Evolutionary conservation across 495 filamentous ascomycete genomes (phyloP).

Genomic region (Aspergillus nidulans): DNA sequence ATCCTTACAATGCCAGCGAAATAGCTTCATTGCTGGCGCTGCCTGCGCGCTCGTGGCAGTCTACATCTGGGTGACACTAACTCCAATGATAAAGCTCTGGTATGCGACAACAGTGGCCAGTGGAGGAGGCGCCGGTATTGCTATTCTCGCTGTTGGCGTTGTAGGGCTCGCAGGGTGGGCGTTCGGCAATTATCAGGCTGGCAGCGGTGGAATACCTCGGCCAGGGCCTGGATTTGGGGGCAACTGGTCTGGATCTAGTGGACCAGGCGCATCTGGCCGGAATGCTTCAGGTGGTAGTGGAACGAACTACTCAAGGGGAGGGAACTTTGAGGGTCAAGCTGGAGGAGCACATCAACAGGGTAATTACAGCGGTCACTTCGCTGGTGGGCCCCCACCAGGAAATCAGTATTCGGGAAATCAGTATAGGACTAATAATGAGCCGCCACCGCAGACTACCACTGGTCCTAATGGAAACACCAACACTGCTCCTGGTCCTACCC

Average conservation of each 20-base stretch:
- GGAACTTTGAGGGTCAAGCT: conserved; percentile 6
- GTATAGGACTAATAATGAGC: conserved; percentile 19
- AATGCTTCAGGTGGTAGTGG: conserved; percentile 4
- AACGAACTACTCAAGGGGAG: conserved; percentile 14
- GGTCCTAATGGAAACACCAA: conserved; percentile 11
- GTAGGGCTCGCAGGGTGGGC: conserved; percentile 79
- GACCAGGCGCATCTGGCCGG: conserved; percentile 16
- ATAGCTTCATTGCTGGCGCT: conserved; percentile 87
- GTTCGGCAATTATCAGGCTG: conserved; percentile 60
- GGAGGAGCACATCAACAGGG: conserved; percentile 18
- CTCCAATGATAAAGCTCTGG: conserved; percentile 67
- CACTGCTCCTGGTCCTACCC: conserved; percentile 1
- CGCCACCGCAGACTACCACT: conserved; percentile 12
- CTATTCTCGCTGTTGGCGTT: conserved; percentile 58
- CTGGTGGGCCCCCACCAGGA: conserved; percentile 26
- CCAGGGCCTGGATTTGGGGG: conserved; percentile 7
- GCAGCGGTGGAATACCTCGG: conserved; percentile 20
- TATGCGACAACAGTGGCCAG: conserved; percentile 56
- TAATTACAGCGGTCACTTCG: conserved; percentile 22
- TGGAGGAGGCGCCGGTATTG: conserved; percentile 57
- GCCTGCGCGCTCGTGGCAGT: conserved; percentile 64
- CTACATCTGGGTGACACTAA: conserved; percentile 61
- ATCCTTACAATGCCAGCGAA: conserved; percentile 75
- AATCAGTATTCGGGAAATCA: conserved; percentile 38
- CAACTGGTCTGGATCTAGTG: conserved; percentile 26